Evolutionary conservation across 177 flowering plant genomes (phyloP).

Genomic region (Vitis hybrid): DNA sequence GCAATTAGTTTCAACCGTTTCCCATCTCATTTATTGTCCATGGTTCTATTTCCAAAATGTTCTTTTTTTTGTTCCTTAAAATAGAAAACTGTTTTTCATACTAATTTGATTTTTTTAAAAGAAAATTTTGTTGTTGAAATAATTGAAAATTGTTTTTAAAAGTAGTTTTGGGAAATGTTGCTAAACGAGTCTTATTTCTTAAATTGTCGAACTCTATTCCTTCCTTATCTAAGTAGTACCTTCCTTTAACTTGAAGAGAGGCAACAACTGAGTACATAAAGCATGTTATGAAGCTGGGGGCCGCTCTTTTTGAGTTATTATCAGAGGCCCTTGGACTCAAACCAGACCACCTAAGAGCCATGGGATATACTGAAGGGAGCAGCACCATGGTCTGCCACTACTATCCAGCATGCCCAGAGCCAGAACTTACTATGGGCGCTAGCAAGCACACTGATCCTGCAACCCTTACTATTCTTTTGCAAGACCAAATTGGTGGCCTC

Average conservation of each 20-base stretch:
- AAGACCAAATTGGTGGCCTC: slow-evolving; percentile 47
- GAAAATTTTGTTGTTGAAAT: too few species aligned
- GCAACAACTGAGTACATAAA: slow-evolving; percentile 10
- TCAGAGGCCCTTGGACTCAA: slow-evolving; percentile 10
- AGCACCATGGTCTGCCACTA: slow-evolving; percentile 1
- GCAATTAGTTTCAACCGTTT: too few species aligned
- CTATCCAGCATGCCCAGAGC: slow-evolving; percentile 18
- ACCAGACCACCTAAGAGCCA: background rate
- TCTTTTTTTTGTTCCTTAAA: too few species aligned
- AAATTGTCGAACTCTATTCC: background rate
- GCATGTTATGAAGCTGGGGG: background rate
- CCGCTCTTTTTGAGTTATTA: background rate
- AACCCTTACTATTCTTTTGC: slow-evolving; percentile 40
- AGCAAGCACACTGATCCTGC: slow-evolving; percentile 8
- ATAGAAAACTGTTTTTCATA: too few species aligned
- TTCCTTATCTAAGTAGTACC: background rate
- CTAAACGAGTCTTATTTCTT: background rate
- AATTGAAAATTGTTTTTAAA: too few species aligned
- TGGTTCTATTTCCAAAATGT: too few species aligned
- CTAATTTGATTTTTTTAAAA: too few species aligned
- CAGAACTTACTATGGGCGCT: slow-evolving; percentile 10
- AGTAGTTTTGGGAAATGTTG: too few species aligned
- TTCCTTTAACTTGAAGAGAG: slow-evolving; percentile 8
- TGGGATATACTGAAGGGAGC: background rate
- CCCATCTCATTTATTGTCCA: too few species aligned